These are phyloP conservation scores for Phoma sp. DNA, from an alignment of 2,329 filamentous ascomycete species.

Conservation along the genomic window DNA sequence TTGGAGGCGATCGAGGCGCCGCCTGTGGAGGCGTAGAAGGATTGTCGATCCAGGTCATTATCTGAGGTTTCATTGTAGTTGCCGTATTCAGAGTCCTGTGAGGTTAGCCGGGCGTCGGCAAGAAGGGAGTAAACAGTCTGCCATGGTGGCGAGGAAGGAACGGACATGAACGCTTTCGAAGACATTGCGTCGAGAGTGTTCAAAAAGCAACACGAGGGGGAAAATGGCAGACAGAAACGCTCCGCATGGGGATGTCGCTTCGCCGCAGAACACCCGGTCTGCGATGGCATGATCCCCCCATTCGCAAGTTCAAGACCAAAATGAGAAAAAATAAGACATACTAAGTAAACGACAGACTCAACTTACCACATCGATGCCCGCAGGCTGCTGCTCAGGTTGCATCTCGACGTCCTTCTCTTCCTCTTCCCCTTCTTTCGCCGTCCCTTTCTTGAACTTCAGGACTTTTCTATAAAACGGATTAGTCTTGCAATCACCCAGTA, in stretches of 20 bases:
- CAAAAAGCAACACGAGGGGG: too few relatives aligned
- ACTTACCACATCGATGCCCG: slow-evolving; percentile 25
- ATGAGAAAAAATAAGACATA: background rate
- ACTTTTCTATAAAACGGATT: slow-evolving; percentile 3
- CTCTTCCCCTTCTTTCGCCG: background rate
- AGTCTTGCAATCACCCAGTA: background rate
- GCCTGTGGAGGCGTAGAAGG: slow-evolving; percentile 37
- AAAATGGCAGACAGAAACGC: too few relatives aligned
- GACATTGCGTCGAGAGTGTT: too few relatives aligned
- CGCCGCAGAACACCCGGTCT: too few relatives aligned
- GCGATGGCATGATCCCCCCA: too few relatives aligned
- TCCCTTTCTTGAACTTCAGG: slow-evolving; percentile 9
- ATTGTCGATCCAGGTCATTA: slow-evolving; percentile 31
- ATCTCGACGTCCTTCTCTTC: slow-evolving; percentile 3
- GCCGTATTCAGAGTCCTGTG: slow-evolving; percentile 34
- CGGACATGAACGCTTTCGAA: too few relatives aligned
- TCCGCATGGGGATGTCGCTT: too few relatives aligned
- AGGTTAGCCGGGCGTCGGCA: background rate
- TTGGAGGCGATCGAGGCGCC: slow-evolving; percentile 48
- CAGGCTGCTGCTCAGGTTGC: background rate
- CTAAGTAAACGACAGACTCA: background rate
- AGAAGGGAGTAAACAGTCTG: background rate
- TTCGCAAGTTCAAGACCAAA: background rate
- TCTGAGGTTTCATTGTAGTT: slow-evolving; percentile 28
- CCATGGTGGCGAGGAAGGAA: background rate